phyloP scores from a whole-genome alignment of 2,329 filamentous ascomycete species.

The Sclerotinia borealis region DNA sequence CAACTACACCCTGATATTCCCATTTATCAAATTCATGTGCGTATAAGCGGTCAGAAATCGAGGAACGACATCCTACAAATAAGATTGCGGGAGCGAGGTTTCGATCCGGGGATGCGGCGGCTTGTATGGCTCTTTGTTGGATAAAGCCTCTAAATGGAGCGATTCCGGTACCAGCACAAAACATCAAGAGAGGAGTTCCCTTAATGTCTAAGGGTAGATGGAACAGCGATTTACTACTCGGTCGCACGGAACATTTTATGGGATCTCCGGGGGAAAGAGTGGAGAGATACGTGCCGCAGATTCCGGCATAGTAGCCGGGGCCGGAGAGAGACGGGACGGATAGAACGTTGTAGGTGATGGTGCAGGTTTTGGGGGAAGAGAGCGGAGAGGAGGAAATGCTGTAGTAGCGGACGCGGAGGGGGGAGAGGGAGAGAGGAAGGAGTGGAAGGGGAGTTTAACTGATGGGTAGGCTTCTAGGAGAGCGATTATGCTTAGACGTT shows the following conservation, averaged over 20 bases:
- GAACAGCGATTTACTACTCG: background rate
- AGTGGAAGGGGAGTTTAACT: background rate
- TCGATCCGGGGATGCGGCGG: background rate
- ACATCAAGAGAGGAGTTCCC: background rate
- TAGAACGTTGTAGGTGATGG: background rate
- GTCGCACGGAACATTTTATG: background rate
- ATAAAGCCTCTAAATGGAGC: background rate
- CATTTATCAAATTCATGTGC: background rate
- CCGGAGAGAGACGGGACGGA: background rate
- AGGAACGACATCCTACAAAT: background rate
- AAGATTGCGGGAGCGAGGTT: background rate
- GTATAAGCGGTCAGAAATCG: background rate
- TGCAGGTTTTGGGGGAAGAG: background rate
- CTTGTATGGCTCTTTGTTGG: background rate
- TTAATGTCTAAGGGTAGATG: background rate
- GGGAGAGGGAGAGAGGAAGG: background rate
- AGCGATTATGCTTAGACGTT: slow-evolving; percentile 57
- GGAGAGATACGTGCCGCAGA: background rate
- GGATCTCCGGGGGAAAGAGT: background rate
- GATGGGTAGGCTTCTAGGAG: slow-evolving; percentile 57
- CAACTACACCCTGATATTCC: background rate
- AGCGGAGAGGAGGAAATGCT: background rate
- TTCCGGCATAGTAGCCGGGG: background rate
- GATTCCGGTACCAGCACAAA: background rate
- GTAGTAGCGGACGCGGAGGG: background rate